A percentile compares a stretch with the other conserved stretches of the same genome.
Evolutionary conservation across 2,329 filamentous ascomycete genomes (phyloP).

Genomic region (Myriangium duriaei): DNA sequence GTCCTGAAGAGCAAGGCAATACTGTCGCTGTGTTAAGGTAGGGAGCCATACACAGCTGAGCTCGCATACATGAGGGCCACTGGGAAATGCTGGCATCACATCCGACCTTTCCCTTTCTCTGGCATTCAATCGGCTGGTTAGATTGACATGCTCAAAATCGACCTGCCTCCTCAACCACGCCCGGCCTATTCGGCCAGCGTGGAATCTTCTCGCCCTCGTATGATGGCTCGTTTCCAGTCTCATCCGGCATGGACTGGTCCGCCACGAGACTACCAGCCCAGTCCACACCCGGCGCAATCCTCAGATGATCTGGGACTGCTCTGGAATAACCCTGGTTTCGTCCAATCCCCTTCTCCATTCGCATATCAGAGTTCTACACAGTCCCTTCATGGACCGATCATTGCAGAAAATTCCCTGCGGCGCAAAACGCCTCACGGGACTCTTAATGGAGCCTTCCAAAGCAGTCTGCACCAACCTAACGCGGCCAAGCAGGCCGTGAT

Average conservation of each 20-base stretch:
- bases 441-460: slow-evolving; percentile 82
- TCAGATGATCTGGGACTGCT: not conserved
- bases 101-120: not conserved
- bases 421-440: slow-evolving; percentile 94
- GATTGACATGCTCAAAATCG: not conserved
- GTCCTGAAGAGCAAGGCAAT: not conserved
- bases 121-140: not conserved
- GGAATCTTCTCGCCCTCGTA: not conserved
- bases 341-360: not conserved
- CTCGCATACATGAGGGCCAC: not conserved
- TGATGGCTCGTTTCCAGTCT: not conserved
- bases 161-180: not conserved
- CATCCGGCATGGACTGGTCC: not conserved
- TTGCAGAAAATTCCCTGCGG: slow-evolving; percentile 62
- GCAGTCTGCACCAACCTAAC: slow-evolving; percentile 36
- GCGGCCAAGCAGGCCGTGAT: slow-evolving; percentile 70
- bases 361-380: not conserved
- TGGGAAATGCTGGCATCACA: not conserved
- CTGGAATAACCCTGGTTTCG: not conserved
- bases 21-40: not conserved
- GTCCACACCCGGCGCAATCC: not conserved
- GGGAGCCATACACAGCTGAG: not conserved
- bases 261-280: not conserved
- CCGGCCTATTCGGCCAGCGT: too few species aligned
- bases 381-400: not conserved